Base-by-base conservation (phyloP, 2,329 filamentous ascomycete species). In the Arthrobotrys iridis region DNA sequence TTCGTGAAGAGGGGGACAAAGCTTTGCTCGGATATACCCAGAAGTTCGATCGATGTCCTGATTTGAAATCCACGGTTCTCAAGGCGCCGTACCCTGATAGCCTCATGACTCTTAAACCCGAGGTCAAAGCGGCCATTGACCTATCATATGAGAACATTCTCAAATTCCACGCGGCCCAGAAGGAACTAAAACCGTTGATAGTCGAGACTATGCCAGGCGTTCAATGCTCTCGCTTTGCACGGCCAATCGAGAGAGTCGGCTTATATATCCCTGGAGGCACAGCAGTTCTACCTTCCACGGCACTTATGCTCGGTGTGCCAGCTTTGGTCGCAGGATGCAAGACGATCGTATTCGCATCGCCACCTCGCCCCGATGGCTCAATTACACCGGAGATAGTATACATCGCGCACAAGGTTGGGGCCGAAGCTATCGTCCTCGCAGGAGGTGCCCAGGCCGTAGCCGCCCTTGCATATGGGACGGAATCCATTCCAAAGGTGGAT, bases 141-240 rank as follows among this genome's bases (percentile, higher is more conserved):
- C 83, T 91, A 35, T 97, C 93, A 0, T 98, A 91, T 80, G 92
- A 96, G 80, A 99, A 99, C 81, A 99, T 99, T 80, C 87, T 89
- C 79, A 92, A 90, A 80, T 99, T 99, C 85, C 95, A 99, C 84
- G 88, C 91, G 11, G 94, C 94, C 0, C 95, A 99, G 80, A 90
- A 90, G 80, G 92, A 96, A 78, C 88, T 91, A 24, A 91, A 93
- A 82, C 87, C 92, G 1, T 85, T 99, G 4, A 83, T 89, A 67
- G 92, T 99, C 5, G 94, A 98, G 85, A 99, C 95, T 0, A 99
- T 99, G 95, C 95, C 95, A 0, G 95, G 95, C 30, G 93, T 99
- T 2, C 86, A 95, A 26, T 99, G 95, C 85, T 96, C 92, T 77
- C 92, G 95, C 72, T 98, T 99, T 84, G 89, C 90, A 10, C 87